A percentile compares a stretch with the other conserved stretches of the same genome.
Evolutionary conservation across 345 rosid genomes (phyloP).

Genomic region (Linum lewisii): DNA sequence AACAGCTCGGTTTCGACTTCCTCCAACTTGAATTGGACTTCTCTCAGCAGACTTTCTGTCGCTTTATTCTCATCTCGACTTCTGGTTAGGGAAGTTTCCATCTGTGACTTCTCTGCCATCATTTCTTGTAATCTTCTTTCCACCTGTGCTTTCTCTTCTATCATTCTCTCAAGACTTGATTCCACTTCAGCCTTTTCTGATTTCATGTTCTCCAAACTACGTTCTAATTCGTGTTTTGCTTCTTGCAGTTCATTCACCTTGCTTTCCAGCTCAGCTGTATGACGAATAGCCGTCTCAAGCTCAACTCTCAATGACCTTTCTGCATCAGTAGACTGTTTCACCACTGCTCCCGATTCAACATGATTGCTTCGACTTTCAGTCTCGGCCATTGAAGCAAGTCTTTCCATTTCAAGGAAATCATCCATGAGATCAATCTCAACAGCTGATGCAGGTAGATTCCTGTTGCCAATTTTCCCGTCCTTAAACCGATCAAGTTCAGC

Average conservation of each 20-base stretch:
- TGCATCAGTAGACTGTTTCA: constrained; percentile 24
- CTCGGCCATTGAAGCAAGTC: constrained; percentile 63
- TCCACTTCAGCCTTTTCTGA: constrained; percentile 28
- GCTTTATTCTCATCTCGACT: constrained; percentile 17
- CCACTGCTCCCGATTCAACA: constrained; percentile 20
- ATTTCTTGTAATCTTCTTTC: neutral
- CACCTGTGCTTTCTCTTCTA: constrained; percentile 21
- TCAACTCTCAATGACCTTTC: constrained; percentile 41
- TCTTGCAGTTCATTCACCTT: constrained; percentile 18
- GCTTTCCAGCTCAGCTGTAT: constrained; percentile 29
- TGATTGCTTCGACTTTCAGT: constrained; percentile 19
- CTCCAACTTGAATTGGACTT: constrained; percentile 37
- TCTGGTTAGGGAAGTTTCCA: constrained; percentile 38
- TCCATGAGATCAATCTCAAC: constrained; percentile 72
- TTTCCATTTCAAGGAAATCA: constrained; percentile 97
- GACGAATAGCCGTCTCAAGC: constrained; percentile 30
- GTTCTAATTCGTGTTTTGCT: constrained; percentile 21
- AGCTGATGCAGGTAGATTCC: constrained; percentile 29
- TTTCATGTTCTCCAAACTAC: constrained; percentile 13
- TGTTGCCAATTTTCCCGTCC: constrained; percentile 30
- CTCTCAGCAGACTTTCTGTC: constrained; percentile 40
- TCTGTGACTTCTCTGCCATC: constrained; percentile 21
- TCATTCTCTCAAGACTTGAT: constrained; percentile 30
- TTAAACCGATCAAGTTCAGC: constrained; percentile 33
- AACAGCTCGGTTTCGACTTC: constrained; percentile 40